A percentile compares a stretch with the other conserved stretches of the same genome.
Conservation (phyloP, 164 flowering plant genomes). For the Liquidambar formosana region DNA sequence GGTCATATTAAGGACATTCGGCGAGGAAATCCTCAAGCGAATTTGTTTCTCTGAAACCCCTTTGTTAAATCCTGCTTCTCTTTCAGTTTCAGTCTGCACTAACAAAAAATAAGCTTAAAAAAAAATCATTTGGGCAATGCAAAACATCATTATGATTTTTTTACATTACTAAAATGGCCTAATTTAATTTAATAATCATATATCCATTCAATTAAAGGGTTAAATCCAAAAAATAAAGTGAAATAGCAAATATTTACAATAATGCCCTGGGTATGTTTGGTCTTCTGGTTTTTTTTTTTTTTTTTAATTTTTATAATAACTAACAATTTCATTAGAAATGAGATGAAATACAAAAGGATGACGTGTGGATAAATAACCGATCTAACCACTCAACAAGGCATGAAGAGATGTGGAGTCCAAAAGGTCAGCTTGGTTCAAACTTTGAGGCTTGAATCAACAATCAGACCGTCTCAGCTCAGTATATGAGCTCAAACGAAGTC, state of each 20-base stretch:
- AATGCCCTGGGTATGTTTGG: no score
- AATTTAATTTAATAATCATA: neutral
- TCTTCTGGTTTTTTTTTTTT: no score
- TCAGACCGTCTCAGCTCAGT: no score
- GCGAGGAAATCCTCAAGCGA: constrained; percentile 49
- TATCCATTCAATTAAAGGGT: neutral
- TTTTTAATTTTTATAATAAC: no score
- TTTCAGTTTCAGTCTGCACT: constrained; percentile 53
- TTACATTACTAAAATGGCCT: neutral
- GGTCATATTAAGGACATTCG: constrained; percentile 55
- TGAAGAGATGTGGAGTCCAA: no score
- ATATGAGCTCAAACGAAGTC: no score
- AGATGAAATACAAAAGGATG: no score
- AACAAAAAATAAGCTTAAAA: neutral
- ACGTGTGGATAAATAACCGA: no score
- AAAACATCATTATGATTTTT: neutral
- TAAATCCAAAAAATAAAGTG: neutral
- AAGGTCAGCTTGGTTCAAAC: no score
- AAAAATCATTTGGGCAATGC: neutral
- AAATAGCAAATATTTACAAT: neutral
- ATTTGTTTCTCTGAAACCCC: constrained; percentile 55
- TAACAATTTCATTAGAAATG: no score
- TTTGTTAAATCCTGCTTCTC: constrained; percentile 54
- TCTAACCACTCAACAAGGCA: no score
- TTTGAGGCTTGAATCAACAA: no score